Evolutionary conservation across 2,329 filamentous ascomycete species (phyloP).

Genomic region (Aureobasidium namibiae): DNA sequence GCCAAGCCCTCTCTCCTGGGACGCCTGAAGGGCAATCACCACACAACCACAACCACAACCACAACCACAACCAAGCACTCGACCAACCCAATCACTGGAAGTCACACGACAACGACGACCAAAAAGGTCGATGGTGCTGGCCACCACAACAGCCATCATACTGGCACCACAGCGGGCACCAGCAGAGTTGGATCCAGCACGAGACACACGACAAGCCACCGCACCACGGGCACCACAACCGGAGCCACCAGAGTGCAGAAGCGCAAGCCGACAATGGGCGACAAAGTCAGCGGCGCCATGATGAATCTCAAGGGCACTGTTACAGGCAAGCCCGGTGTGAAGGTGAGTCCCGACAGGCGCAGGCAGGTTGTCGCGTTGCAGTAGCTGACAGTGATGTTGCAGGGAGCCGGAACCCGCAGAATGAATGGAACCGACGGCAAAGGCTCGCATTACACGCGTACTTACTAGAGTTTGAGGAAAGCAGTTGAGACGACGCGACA

Average conservation of each 20-base stretch:
- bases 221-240: constrained; percentile 20
- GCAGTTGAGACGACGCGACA: background rate
- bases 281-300: constrained; percentile 71
- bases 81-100: constrained; percentile 32
- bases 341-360: constrained; percentile 41
- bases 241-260: constrained; percentile 35
- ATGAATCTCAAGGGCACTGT: constrained; percentile 64
- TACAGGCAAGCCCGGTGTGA: constrained; percentile 60
- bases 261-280: constrained; percentile 59
- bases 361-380: background rate
- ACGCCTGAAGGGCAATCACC: constrained; percentile 39
- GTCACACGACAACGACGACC: constrained; percentile 31
- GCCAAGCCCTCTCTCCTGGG: constrained; percentile 47
- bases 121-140: constrained; percentile 23
- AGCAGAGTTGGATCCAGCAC: constrained; percentile 19
- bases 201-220: constrained; percentile 14
- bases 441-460: constrained; percentile 17
- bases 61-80: constrained; percentile 36
- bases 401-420: constrained; percentile 28
- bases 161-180: constrained; percentile 16
- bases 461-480: too few relatives aligned
- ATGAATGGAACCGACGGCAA: constrained; percentile 28
- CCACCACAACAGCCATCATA: constrained; percentile 19
- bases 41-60: constrained; percentile 33
- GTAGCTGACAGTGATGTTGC: constrained; percentile 6